Evolutionary conservation across 139 green algal species (phyloP).

Genomic region (Chlorella sp.): DNA sequence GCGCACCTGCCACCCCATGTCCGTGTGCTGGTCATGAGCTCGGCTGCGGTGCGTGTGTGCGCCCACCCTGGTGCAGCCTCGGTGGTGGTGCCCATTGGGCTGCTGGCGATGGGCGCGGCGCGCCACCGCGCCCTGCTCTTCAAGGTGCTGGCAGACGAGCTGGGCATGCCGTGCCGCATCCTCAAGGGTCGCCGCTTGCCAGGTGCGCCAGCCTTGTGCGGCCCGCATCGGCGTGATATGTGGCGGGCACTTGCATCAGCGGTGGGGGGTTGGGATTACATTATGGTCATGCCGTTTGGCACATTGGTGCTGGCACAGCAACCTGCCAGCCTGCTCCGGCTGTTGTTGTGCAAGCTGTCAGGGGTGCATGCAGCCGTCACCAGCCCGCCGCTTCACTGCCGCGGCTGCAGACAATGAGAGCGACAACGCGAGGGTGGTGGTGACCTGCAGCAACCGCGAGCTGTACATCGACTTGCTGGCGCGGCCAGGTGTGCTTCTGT

Average conservation of each 20-base stretch:
- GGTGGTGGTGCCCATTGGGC: slow-evolving; percentile 67
- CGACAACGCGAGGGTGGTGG: neutral
- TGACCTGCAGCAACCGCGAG: neutral
- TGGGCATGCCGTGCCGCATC: slow-evolving; percentile 70
- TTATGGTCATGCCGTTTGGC: too few relatives aligned
- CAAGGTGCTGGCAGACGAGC: slow-evolving; percentile 83
- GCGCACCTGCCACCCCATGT: too few relatives aligned
- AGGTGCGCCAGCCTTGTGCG: slow-evolving; percentile 18
- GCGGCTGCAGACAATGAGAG: slow-evolving; percentile 1
- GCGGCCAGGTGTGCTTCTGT: neutral
- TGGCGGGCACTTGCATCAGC: too few relatives aligned
- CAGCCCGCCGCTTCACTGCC: neutral
- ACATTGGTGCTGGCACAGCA: too few relatives aligned
- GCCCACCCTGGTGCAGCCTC: neutral
- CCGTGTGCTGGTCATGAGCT: too few relatives aligned
- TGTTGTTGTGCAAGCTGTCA: too few relatives aligned
- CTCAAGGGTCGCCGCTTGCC: slow-evolving; percentile 50
- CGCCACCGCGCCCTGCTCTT: slow-evolving; percentile 89
- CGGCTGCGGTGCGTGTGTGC: too few relatives aligned
- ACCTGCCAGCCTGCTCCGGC: too few relatives aligned
- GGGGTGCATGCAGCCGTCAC: neutral
- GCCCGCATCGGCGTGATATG: too few relatives aligned
- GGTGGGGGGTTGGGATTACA: too few relatives aligned
- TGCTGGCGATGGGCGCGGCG: slow-evolving; percentile 61
- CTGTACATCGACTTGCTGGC: slow-evolving; percentile 14